Base-by-base conservation (phyloP, 345 rosid genomes). In the Chamaenerion angustifolium region DNA sequence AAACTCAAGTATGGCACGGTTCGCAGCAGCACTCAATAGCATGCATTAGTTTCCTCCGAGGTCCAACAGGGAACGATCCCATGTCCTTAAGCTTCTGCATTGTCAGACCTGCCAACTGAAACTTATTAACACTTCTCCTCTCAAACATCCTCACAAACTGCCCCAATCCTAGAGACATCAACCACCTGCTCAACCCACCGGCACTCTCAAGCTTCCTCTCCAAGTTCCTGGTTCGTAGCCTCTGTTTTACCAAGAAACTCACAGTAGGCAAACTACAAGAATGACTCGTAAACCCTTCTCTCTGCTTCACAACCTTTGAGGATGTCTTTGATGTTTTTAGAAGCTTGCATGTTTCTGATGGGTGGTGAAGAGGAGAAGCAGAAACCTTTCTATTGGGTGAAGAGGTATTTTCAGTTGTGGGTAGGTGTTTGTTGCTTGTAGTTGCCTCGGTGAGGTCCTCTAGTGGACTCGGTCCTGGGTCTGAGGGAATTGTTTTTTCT, bases 11-110 rank as follows among this genome's bases (percentile, higher is more conserved):
- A 56, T 78, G 71, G 54, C 68, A 72, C 1, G 90, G 85, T 55
- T 78, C 80, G 48, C 93, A 87, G 18, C 85, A 77, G 13, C 95
- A 87, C 45, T 74, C 76, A n/a, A 87, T 84, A 3, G 95, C 96
- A 51, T 92, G 98, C 71, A 92, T 80, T 66, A 92, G 67, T 69
- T 92, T 92, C 66, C 98, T 80, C 66, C 96, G 77, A 0, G 96
- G 96, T 5, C 96, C 96, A 13, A 92, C 95, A 1, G 94, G 95
- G 56, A 72, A 64, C 12, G 83, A 89, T 55, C 98, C 98, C 98
- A 92, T 92, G 37, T 87, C 85, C 66, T 87, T 92, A 11, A 92
- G 89, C 76, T 92, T 87, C 74, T 82, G 71, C 98, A 87, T 92
- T 42, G 80, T 84, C 56, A 92, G 59, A 64, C 72, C 80, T 58